A percentile compares a stretch with the other conserved stretches of the same genome.
These are phyloP conservation scores for Mucor irregularis DNA, from an alignment of 371 early-diverging fungal species.

Conservation along the genomic window DNA sequence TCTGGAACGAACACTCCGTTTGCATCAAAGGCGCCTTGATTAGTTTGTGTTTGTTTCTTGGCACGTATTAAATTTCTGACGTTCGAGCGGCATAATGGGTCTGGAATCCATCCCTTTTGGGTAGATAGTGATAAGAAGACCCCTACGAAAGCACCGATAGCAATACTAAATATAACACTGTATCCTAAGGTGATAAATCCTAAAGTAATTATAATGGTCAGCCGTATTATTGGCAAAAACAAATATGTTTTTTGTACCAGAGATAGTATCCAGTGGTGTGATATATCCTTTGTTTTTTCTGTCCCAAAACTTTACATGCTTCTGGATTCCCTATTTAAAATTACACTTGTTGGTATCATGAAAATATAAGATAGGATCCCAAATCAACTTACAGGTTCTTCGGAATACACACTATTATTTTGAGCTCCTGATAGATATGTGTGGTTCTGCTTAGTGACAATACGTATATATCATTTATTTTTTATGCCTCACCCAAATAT, in stretches of 20 bases:
- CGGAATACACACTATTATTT: too few species aligned
- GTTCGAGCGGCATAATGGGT: conserved; percentile 22
- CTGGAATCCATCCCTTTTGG: conserved; percentile 24
- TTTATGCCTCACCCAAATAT: too few species aligned
- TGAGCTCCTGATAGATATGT: too few species aligned
- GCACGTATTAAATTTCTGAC: conserved; percentile 4
- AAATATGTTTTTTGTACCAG: conserved; percentile 12
- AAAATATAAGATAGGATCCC: background rate
- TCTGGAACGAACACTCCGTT: conserved; percentile 33
- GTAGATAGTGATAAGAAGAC: conserved; percentile 23
- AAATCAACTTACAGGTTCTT: background rate
- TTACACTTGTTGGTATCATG: background rate
- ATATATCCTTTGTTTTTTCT: conserved; percentile 27
- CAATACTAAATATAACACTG: conserved; percentile 17
- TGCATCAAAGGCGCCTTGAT: conserved; percentile 23
- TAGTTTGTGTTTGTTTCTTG: conserved; percentile 16
- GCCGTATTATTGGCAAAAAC: background rate
- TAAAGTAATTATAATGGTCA: conserved; percentile 4
- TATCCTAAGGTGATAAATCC: conserved; percentile 31
- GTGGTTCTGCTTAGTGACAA: too few species aligned
- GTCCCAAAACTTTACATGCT: conserved; percentile 28
- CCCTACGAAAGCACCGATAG: conserved; percentile 15
- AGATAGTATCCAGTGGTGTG: conserved; percentile 25
- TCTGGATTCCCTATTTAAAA: conserved; percentile 24
- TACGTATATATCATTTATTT: too few species aligned